Evolutionary conservation across 108 stramenopile species (phyloP).

Genomic region (Discostella pseudostelligera): DNA sequence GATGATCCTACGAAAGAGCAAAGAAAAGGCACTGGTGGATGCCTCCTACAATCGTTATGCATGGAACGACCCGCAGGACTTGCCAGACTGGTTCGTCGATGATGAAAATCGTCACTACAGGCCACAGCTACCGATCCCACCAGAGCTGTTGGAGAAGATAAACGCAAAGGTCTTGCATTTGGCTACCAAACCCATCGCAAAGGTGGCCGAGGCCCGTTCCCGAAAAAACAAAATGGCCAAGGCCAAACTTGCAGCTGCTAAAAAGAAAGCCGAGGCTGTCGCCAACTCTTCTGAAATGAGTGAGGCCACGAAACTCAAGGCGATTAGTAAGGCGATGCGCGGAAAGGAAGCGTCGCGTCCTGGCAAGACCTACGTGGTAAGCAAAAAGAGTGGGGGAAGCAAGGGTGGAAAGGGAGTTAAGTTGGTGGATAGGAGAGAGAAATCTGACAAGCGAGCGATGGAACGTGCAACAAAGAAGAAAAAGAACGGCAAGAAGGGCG

Average conservation of each 20-base stretch:
- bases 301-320: slow-evolving; percentile 95
- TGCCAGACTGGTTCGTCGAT: slow-evolving; percentile 98
- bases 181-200: slow-evolving; percentile 93
- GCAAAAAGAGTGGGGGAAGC: slow-evolving; percentile 69
- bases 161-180: slow-evolving; percentile 86
- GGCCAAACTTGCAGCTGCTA: slow-evolving; percentile 85
- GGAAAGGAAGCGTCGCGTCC: slow-evolving; percentile 68
- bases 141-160: slow-evolving; percentile 93
- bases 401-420: slow-evolving; percentile 90
- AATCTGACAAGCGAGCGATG: slow-evolving; percentile 83
- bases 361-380: slow-evolving; percentile 91
- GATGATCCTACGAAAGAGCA: slow-evolving; percentile 94
- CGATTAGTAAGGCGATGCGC: slow-evolving; percentile 93
- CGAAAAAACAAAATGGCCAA: slow-evolving; percentile 89
- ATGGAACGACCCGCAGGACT: slow-evolving; percentile 95
- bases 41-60: slow-evolving; percentile 99
- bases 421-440: slow-evolving; percentile 95
- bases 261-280: slow-evolving; percentile 92
- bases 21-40: slow-evolving; percentile 95
- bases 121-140: slow-evolving; percentile 95
- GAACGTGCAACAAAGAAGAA: slow-evolving; percentile 79
- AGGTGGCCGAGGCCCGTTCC: slow-evolving; percentile 98
- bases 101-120: slow-evolving; percentile 96
- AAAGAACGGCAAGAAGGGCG: slow-evolving; percentile 81
- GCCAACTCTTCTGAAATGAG: slow-evolving; percentile 91